Evolutionary conservation across 2,329 filamentous ascomycete genomes (phyloP).

Genomic region (Xylaria polymorpha): DNA sequence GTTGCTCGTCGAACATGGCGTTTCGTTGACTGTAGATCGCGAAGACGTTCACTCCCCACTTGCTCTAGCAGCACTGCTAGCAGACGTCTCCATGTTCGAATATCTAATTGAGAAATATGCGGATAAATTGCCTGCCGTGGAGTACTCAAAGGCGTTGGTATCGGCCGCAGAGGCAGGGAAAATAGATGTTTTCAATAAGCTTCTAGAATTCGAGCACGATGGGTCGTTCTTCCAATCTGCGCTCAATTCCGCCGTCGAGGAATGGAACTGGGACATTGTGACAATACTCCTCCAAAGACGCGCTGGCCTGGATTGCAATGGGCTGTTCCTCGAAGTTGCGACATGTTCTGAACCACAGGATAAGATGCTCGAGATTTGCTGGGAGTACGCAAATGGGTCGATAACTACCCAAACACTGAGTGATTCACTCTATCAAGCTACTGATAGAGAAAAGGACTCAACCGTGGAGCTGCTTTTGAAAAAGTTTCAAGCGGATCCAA

Average conservation of each 20-base stretch:
- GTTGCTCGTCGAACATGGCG: slow-evolving; percentile 54
- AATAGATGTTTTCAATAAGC: slow-evolving; percentile 54
- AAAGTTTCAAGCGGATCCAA: slow-evolving; percentile 52
- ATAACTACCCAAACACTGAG: slow-evolving; percentile 51
- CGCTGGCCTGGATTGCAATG: slow-evolving; percentile 51
- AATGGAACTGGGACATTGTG: slow-evolving; percentile 55
- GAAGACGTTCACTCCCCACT: slow-evolving; percentile 51
- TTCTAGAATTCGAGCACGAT: slow-evolving; percentile 53
- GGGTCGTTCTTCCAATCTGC: slow-evolving; percentile 51
- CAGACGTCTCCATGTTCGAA: slow-evolving; percentile 56
- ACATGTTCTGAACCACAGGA: slow-evolving; percentile 52
- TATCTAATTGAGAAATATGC: slow-evolving; percentile 56
- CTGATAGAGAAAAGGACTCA: slow-evolving; percentile 53
- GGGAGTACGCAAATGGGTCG: slow-evolving; percentile 52
- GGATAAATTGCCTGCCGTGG: slow-evolving; percentile 53
- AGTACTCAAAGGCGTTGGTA: slow-evolving; percentile 55
- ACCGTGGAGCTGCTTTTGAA: slow-evolving; percentile 54
- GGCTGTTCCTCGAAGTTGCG: slow-evolving; percentile 51
- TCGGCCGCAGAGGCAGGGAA: slow-evolving; percentile 54
- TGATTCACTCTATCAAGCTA: slow-evolving; percentile 54
- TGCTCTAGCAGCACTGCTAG: slow-evolving; percentile 53
- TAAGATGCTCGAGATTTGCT: slow-evolving; percentile 52
- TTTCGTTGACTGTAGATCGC: slow-evolving; percentile 51
- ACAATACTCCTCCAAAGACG: slow-evolving; percentile 51
- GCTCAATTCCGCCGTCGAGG: slow-evolving; percentile 49